Evolutionary conservation across 2,329 filamentous ascomycete species (phyloP), one percentile per base, ranked within the genome.

Genomic region (Didymella exigua): DNA sequence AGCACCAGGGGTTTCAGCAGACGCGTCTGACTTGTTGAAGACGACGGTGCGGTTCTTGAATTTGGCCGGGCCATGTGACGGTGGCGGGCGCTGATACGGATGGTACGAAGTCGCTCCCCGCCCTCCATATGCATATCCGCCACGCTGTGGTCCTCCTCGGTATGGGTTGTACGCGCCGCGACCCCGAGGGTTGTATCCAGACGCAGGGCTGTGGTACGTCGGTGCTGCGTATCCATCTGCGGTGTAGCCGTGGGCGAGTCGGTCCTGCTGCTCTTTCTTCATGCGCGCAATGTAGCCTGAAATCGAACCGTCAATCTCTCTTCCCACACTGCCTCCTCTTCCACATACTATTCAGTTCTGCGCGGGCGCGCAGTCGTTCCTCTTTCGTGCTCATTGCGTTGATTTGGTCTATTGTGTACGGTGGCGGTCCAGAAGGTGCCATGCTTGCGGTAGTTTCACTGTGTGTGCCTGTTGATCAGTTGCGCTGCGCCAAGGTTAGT

Each of bases 331-430:
- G 18, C 34, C 46, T 54, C 46, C 44, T 61, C 36, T 61, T 58
- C 33, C 53, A 66, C 67, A 24, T 68, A 69, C 68, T 70, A 41
- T 52, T 59, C n/a, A 69, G 46, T 48, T 68, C 67, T 34, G 68
- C 67, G 37, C 49, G 49, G 7, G 68, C 68, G 44, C 61, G 59
- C 41, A 63, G 40, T 26, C 54, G 49, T 33, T 65, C 65, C 29
- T 60, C 54, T 9, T 58, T 57, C 10, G 62, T 63, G 36, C 59
- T 62, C 45, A 71, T 65, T 11, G 62, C 58, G n/a, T 54, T 54
- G 38, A 71, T 63, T 38, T 68, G 62, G 33, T 67, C 65, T 14
- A 49, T 49, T 1, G 66, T 66, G 23, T 71, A 69, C 23, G 67
- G 67, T 4, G 68, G 68, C 3, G 64, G 66, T 18, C 59, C 64